These are phyloP conservation scores for Croton laevigatus DNA, from an alignment of 441 rosid species.

Conservation along the genomic window DNA sequence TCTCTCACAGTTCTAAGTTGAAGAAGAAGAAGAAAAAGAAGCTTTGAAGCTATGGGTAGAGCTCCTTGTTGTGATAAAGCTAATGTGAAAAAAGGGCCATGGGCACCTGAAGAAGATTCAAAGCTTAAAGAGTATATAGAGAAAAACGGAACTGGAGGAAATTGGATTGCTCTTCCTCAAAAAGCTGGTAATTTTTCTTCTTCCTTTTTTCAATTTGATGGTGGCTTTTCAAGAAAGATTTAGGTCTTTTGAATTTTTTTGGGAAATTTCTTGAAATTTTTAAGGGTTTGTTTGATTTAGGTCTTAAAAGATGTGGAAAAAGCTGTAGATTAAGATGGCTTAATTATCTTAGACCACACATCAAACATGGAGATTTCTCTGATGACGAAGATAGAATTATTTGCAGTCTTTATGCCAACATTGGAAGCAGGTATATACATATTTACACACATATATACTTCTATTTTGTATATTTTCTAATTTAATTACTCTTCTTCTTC, in stretches of 20 bases:
- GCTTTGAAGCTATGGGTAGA: constrained; percentile 55
- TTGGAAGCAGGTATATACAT: constrained; percentile 78
- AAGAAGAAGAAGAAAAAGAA: no score
- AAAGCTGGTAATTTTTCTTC: constrained; percentile 48
- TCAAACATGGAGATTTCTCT: constrained; percentile 88
- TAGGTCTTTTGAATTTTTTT: background rate
- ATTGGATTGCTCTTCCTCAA: constrained; percentile 84
- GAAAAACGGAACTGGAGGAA: constrained; percentile 64
- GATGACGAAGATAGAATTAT: constrained; percentile 78
- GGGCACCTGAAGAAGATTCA: constrained; percentile 91
- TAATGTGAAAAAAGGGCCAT: constrained; percentile 78
- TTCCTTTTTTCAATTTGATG: background rate
- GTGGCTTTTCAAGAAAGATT: background rate
- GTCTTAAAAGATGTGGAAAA: constrained; percentile 87
- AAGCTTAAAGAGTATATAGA: constrained; percentile 61
- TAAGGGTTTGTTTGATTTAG: constrained; percentile 30
- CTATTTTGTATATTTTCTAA: no score
- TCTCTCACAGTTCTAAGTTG: background rate
- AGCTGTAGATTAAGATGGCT: constrained; percentile 96
- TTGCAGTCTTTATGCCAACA: constrained; percentile 63
- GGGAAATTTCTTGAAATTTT: background rate
- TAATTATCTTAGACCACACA: constrained; percentile 91
- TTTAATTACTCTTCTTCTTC: background rate
- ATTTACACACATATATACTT: background rate
- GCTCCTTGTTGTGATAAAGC: constrained; percentile 94